Percentiles rank a stretch among this genome's conserved stretches.
Evolutionary conservation across 805 yeast species (phyloP).

Genomic region (Ogataea saltuana): DNA sequence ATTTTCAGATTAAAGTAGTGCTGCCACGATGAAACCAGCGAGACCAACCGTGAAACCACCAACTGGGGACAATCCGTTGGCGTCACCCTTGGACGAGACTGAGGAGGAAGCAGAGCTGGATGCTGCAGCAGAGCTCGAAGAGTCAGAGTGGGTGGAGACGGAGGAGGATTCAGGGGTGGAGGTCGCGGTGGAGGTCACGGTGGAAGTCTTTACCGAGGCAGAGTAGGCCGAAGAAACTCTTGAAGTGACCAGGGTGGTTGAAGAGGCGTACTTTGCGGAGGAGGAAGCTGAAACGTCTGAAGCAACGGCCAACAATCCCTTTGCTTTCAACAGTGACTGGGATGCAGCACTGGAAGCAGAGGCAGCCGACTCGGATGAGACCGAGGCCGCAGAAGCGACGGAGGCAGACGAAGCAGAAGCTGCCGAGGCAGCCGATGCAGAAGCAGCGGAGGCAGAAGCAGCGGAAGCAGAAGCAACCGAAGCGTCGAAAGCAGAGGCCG

Average conservation of each 20-base stretch:
- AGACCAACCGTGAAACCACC: constrained; percentile 36
- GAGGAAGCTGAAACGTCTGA: constrained; percentile 33
- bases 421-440: constrained; percentile 23
- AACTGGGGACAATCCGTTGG: constrained; percentile 31
- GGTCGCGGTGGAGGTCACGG: constrained; percentile 5
- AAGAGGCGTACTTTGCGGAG: constrained; percentile 38
- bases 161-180: constrained; percentile 13
- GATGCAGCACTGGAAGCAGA: constrained; percentile 22
- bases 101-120: constrained; percentile 26
- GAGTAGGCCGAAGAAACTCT: constrained; percentile 5
- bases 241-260: constrained; percentile 11
- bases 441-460: constrained; percentile 22
- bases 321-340: too few relatives aligned
- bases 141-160: constrained; percentile 10
- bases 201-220: constrained; percentile 2
- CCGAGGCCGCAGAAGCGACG: constrained; percentile 20
- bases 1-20: constrained; percentile 33
- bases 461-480: constrained; percentile 11
- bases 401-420: constrained; percentile 21
- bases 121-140: constrained; percentile 20
- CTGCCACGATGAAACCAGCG: constrained; percentile 40
- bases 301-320: too few relatives aligned
- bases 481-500: constrained; percentile 8
- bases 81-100: constrained; percentile 37
- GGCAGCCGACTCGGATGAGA: constrained; percentile 21